These are phyloP conservation scores for Candida chauliodis DNA, from an alignment of 805 yeast genomes.

Conservation along the genomic window DNA sequence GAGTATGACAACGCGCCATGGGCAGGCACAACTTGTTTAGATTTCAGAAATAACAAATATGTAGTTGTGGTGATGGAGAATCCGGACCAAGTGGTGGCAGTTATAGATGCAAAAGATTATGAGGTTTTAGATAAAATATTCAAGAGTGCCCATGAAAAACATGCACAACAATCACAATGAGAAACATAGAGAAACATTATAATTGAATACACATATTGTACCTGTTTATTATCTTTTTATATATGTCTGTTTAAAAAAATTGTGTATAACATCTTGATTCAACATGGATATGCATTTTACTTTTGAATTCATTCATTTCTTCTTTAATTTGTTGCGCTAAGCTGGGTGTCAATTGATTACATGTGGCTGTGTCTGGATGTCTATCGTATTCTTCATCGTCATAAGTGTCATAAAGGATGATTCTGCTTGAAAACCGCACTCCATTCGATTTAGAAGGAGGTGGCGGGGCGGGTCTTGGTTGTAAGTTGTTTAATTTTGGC, in stretches of 20 bases:
- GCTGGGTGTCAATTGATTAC: conserved; percentile 84
- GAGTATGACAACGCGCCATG: conserved; percentile 52
- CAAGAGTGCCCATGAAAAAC: conserved; percentile 40
- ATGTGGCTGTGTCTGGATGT: conserved; percentile 88
- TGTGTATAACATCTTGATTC: conserved; percentile 79
- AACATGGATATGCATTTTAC: conserved; percentile 80
- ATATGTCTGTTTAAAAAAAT: conserved; percentile 48
- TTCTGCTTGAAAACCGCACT: conserved; percentile 74
- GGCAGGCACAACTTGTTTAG: conserved; percentile 51
- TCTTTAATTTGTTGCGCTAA: conserved; percentile 83
- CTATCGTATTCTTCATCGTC: conserved; percentile 84
- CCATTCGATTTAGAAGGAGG: conserved; percentile 12
- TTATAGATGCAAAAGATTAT: conserved; percentile 32
- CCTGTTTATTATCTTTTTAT: neutral
- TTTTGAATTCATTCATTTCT: conserved; percentile 76
- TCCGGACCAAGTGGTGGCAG: conserved; percentile 43
- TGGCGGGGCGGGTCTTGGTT: conserved; percentile 5
- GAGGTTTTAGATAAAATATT: conserved; percentile 43
- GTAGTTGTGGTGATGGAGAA: conserved; percentile 45
- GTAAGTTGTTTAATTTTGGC: neutral
- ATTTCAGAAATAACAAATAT: conserved; percentile 29
- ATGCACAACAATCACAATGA: conserved; percentile 10
- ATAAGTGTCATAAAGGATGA: conserved; percentile 81
- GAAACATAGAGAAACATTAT: neutral
- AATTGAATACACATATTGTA: no score